Evolutionary conservation across 441 rosid genomes (phyloP).

Genomic region (Sinapis alba): DNA sequence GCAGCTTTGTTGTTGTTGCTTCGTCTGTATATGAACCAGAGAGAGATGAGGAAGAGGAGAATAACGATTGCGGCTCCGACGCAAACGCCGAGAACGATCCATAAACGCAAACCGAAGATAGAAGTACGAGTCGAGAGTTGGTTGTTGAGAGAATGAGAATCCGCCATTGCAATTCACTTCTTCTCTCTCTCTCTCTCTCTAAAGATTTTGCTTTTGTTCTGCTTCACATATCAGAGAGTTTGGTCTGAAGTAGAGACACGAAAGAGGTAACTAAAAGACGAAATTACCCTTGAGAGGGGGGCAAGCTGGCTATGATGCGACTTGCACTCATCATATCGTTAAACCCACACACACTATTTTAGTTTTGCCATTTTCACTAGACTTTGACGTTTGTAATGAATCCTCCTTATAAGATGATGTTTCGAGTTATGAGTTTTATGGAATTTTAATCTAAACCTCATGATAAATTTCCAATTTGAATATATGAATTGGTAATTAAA

Average conservation of each 20-base stretch:
- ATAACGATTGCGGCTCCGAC: constrained; percentile 78
- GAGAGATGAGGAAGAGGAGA: constrained; percentile 75
- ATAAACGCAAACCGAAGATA: constrained; percentile 68
- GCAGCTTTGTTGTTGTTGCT: constrained; percentile 28
- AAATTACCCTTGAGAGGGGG: constrained; percentile 10
- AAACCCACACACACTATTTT: not conserved
- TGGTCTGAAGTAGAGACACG: constrained; percentile 23
- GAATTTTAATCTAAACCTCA: not conserved
- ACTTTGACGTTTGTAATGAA: not conserved
- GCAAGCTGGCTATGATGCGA: constrained; percentile 42
- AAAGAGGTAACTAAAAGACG: not conserved
- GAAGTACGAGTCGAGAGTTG: constrained; percentile 71
- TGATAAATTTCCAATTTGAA: not conserved
- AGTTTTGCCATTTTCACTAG: constrained; percentile 14
- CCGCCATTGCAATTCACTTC: constrained; percentile 32
- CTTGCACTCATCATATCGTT: not conserved
- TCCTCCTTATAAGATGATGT: no score
- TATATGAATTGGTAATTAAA: not conserved
- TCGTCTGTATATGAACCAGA: constrained; percentile 77
- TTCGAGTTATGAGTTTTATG: no score
- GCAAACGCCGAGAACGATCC: constrained; percentile 87
- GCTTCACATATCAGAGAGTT: constrained; percentile 39
- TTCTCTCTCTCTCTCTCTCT: not conserved
- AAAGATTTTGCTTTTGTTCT: constrained; percentile 17
- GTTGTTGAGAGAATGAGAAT: constrained; percentile 44